These are phyloP conservation scores for Saccharomycopsis selenospora DNA, from an alignment of 805 yeast species.

Conservation along the genomic window DNA sequence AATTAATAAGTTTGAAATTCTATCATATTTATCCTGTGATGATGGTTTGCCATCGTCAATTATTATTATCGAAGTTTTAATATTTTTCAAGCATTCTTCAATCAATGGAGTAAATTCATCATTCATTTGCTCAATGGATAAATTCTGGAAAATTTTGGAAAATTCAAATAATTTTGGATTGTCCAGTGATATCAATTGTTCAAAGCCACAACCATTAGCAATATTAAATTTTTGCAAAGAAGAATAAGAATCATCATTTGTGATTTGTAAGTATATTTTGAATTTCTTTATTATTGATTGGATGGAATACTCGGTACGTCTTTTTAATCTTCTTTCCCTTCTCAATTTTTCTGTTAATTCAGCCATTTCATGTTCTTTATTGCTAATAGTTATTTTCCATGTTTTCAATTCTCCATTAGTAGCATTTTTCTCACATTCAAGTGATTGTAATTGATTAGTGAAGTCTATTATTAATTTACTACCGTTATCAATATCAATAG, in stretches of 20 bases:
- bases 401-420: background rate
- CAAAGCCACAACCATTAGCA: background rate
- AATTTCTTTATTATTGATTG: slow-evolving; percentile 9
- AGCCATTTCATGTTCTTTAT: background rate
- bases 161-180: background rate
- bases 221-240: background rate
- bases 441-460: background rate
- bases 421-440: background rate
- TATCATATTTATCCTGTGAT: background rate
- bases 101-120: slow-evolving; percentile 7
- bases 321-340: background rate
- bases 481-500: background rate
- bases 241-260: background rate
- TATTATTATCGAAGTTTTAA: slow-evolving; percentile 5
- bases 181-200: background rate
- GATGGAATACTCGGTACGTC: slow-evolving; percentile 10
- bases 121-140: slow-evolving; percentile 1
- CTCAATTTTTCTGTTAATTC: background rate
- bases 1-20: background rate
- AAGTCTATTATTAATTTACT: background rate
- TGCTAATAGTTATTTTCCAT: slow-evolving; percentile 7
- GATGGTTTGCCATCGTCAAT: slow-evolving; percentile 2
- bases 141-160: slow-evolving; percentile 1
- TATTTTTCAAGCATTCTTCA: slow-evolving; percentile 10
- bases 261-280: slow-evolving; percentile 3